A percentile compares a stretch with the other conserved stretches of the same genome.
Evolutionary conservation across 177 flowering plant genomes (phyloP).

Genomic region (Vitis hybrid): DNA sequence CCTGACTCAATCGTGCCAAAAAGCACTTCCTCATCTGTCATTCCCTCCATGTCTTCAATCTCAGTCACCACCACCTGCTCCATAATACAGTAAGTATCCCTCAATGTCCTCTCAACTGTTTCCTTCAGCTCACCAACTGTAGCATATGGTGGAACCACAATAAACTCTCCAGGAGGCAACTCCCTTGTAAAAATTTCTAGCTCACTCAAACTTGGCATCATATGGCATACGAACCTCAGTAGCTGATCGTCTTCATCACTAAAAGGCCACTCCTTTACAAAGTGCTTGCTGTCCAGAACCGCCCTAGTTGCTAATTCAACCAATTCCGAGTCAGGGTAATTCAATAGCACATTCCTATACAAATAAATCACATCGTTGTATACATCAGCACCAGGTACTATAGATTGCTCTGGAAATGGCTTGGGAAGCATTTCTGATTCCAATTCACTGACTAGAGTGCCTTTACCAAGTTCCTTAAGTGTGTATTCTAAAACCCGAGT

Average conservation of each 20-base stretch:
- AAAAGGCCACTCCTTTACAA: constrained; percentile 76
- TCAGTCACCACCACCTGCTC: constrained; percentile 44
- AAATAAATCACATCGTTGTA: constrained; percentile 44
- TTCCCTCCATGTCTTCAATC: constrained; percentile 39
- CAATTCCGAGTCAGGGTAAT: constrained; percentile 33
- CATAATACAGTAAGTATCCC: constrained; percentile 67
- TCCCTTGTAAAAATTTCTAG: constrained; percentile 14
- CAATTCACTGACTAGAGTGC: constrained; percentile 2
- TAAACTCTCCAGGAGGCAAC: constrained; percentile 43
- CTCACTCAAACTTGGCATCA: constrained; percentile 28
- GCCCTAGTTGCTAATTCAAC: constrained; percentile 35
- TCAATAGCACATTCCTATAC: constrained; percentile 43
- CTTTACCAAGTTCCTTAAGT: constrained; percentile 34
- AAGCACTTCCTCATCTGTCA: constrained; percentile 49
- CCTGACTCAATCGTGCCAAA: constrained; percentile 63
- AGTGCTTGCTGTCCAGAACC: constrained; percentile 63
- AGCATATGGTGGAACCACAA: constrained; percentile 58
- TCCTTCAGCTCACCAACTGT: constrained; percentile 66
- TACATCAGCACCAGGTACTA: constrained; percentile 34
- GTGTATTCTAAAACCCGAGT: constrained; percentile 64
- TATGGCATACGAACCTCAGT: constrained; percentile 51
- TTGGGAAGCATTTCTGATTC: neutral
- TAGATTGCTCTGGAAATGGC: neutral
- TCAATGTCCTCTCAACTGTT: constrained; percentile 48
- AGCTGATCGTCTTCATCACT: constrained; percentile 49